Evolutionary conservation across 352 stramenopile species (phyloP).

Genomic region (Globisporangium rhizosaccharum): DNA sequence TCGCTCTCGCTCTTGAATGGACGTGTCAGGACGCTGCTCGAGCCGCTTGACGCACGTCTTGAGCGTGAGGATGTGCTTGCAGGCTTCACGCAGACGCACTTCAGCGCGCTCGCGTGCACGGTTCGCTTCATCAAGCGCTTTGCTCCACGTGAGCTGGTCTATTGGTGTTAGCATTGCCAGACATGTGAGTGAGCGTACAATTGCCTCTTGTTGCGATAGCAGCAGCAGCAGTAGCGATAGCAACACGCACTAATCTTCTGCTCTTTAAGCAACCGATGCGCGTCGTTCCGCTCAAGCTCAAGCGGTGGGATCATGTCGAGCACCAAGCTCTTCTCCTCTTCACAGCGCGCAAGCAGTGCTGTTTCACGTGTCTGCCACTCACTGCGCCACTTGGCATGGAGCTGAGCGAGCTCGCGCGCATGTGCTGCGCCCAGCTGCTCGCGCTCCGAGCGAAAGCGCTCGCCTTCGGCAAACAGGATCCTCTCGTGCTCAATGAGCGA

Average conservation of each 20-base stretch:
- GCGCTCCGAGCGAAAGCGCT: slow-evolving; percentile 20
- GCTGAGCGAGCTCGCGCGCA: slow-evolving; percentile 18
- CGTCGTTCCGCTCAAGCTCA: slow-evolving; percentile 30
- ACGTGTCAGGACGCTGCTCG: slow-evolving; percentile 16
- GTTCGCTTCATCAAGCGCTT: slow-evolving; percentile 8
- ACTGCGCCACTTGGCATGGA: slow-evolving; percentile 22
- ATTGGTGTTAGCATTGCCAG: neutral
- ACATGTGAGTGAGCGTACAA: neutral
- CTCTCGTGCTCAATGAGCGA: slow-evolving; percentile 52
- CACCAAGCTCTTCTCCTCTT: slow-evolving; percentile 21
- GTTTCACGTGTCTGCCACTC: slow-evolving; percentile 20
- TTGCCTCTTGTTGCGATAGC: neutral
- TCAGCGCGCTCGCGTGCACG: slow-evolving; percentile 17
- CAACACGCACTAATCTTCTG: slow-evolving; percentile 17
- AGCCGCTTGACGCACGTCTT: slow-evolving; percentile 25
- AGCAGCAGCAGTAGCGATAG: neutral
- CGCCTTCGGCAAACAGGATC: slow-evolving; percentile 19
- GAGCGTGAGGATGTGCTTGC: slow-evolving; percentile 38
- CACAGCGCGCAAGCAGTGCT: slow-evolving; percentile 13
- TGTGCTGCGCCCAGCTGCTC: slow-evolving; percentile 19
- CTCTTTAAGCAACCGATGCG: slow-evolving; percentile 21
- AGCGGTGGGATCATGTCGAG: slow-evolving; percentile 31
- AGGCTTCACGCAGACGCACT: slow-evolving; percentile 26
- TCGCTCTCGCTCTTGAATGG: slow-evolving; percentile 12
- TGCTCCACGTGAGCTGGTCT: slow-evolving; percentile 11